Evolutionary conservation across 139 green algal genomes (phyloP), one percentile per base, ranked within the genome.

Genomic region (Ettlia oleoabundans): DNA sequence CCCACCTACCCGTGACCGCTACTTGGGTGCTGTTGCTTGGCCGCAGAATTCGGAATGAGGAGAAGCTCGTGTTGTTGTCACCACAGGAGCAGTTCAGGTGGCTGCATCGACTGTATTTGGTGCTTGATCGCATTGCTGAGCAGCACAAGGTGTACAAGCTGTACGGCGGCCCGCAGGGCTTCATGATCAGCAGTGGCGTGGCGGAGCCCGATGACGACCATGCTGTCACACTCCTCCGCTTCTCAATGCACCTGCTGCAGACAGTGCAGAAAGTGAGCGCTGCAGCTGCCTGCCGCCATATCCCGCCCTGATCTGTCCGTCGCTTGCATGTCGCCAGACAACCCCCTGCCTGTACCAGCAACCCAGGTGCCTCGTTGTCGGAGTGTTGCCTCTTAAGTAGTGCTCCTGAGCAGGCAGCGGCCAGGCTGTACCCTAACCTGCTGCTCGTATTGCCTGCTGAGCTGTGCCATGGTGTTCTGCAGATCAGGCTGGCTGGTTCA

Each of bases 81-180:
- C 15, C 58, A 38, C 58, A 71, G 28, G 58, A 72, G 28, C 58
- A 70, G 58, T 81, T 81, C 58, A 55, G 75, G 9, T 81, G 75
- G 75, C 75, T 81, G 51, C 75, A 81, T 38, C 75, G 75, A 55
- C 71, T 81, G 38, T 81, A 81, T 19, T 58, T 81, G 0, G 58
- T 81, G 58, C 28, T 81, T 15, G 75, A 81, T 30, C 75, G 75
- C 75, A 71, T 81, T 5, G 75, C 58, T 0, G 75, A 81, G 38
- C 75, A 81, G 75, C 75, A 81, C 58, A 26, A 58, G 28, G 58
- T 80, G 6, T 81, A 81, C 75, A 81, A 81, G 75, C 75, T 81
- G 75, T 81, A 81, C 24, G 75, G 75, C 58, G 75, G 75, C 15
- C 58, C 75, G 2, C 58, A 70, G 38, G 75, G 75, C 15, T 81